A percentile compares a stretch with the other conserved stretches of the same genome.
These are phyloP conservation scores for Candida hungchunana DNA, from an alignment of 805 yeast genomes.

Conservation along the genomic window DNA sequence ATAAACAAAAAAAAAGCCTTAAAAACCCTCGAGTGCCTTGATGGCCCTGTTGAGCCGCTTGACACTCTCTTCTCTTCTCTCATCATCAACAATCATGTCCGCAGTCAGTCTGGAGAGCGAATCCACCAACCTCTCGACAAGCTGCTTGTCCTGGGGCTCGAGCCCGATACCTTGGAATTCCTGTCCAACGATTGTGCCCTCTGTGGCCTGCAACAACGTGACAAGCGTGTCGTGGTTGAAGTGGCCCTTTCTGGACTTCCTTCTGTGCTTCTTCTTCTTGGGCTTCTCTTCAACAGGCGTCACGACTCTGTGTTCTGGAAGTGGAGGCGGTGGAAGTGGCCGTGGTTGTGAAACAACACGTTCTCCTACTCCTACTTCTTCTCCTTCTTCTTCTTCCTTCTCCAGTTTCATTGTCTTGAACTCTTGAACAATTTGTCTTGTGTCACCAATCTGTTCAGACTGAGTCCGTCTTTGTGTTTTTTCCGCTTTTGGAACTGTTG, in stretches of 20 bases:
- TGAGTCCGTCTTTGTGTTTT: constrained; percentile 10
- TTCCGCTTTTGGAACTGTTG: constrained; percentile 2
- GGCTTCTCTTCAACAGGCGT: constrained; percentile 18
- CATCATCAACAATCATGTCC: constrained; percentile 85
- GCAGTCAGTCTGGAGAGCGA: constrained; percentile 81
- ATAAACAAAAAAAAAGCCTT: constrained; percentile 1
- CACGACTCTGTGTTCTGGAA: constrained; percentile 22
- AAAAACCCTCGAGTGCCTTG: constrained; percentile 80
- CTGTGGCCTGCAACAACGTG: constrained; percentile 35
- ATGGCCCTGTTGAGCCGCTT: constrained; percentile 77
- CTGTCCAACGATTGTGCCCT: constrained; percentile 40
- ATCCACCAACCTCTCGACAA: constrained; percentile 82
- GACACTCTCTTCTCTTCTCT: constrained; percentile 75
- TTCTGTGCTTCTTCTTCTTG: too few relatives aligned
- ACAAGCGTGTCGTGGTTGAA: constrained; percentile 32
- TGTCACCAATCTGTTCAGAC: constrained; percentile 7
- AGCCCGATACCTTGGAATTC: constrained; percentile 72
- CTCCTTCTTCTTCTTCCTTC: neutral
- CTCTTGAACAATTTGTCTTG: constrained; percentile 15
- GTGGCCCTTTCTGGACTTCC: constrained; percentile 21
- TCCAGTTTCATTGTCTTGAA: constrained; percentile 4
- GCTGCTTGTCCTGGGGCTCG: constrained; percentile 69
- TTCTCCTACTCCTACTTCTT: too few relatives aligned
- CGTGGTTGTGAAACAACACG: constrained; percentile 5
- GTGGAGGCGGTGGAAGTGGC: constrained; percentile 28